Percentiles rank a stretch among this genome's conserved stretches.
These are phyloP conservation scores for Phytophthora boehmeriae DNA, from an alignment of 352 stramenopile genomes.

Conservation along the genomic window DNA sequence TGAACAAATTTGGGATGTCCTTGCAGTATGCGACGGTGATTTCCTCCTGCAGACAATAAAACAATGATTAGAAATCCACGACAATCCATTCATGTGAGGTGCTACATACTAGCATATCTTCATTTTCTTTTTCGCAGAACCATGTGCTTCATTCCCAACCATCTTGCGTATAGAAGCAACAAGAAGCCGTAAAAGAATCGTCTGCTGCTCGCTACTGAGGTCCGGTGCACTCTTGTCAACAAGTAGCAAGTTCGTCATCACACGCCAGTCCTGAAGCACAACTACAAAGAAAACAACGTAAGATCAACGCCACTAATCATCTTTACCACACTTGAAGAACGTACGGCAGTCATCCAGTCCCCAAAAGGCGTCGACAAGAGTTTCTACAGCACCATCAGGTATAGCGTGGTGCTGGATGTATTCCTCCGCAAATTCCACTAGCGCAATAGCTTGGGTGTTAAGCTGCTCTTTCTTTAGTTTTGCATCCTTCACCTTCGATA, in stretches of 20 bases:
- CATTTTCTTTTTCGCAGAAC: slow-evolving; percentile 53
- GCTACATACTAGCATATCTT: slow-evolving; percentile 54
- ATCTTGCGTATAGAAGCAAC: slow-evolving; percentile 74
- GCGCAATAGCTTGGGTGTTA: slow-evolving; percentile 84
- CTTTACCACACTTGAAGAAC: slow-evolving; percentile 18
- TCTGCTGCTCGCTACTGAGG: slow-evolving; percentile 80
- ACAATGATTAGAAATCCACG: neutral
- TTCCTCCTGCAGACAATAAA: slow-evolving; percentile 53
- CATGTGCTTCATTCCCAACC: slow-evolving; percentile 30
- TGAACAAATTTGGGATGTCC: slow-evolving; percentile 78
- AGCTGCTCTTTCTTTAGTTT: slow-evolving; percentile 85
- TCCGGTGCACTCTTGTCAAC: slow-evolving; percentile 84
- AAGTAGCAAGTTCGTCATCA: slow-evolving; percentile 76
- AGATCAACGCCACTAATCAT: slow-evolving; percentile 8
- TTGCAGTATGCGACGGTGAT: slow-evolving; percentile 82
- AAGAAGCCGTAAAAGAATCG: slow-evolving; percentile 77
- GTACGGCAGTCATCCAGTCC: slow-evolving; percentile 85
- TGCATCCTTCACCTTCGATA: slow-evolving; percentile 54
- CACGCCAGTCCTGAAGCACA: slow-evolving; percentile 82
- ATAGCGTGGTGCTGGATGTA: slow-evolving; percentile 76
- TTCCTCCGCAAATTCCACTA: slow-evolving; percentile 91
- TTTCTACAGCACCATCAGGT: slow-evolving; percentile 66
- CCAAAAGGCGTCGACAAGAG: slow-evolving; percentile 87
- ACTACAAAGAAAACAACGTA: slow-evolving; percentile 43
- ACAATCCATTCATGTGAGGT: neutral